Percentiles rank a stretch among this genome's conserved stretches.
phyloP scores from a whole-genome alignment of 2,329 filamentous ascomycete species.

The Trichoderma lentiforme region DNA sequence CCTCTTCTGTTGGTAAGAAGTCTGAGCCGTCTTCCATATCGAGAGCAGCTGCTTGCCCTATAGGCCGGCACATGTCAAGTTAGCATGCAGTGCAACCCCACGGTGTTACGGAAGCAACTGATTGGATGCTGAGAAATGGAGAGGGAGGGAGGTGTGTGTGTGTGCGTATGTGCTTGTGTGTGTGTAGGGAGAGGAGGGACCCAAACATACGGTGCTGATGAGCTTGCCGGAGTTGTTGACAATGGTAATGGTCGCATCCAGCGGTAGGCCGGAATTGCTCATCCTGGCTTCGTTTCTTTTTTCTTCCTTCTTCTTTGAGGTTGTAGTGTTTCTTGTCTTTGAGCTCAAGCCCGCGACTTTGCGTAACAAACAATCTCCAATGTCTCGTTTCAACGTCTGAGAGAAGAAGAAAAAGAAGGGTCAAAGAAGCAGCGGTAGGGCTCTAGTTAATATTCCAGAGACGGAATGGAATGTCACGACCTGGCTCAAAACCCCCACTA shows the following conservation, averaged over 20 bases:
- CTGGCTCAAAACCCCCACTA: conserved; percentile 10
- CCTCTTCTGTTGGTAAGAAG: conserved; percentile 84
- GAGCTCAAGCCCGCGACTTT: not conserved
- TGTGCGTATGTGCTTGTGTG: not conserved
- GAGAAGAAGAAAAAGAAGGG: not conserved
- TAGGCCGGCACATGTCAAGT: not conserved
- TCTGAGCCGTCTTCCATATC: conserved; percentile 89
- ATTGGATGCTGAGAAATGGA: not conserved
- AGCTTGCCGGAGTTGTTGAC: conserved; percentile 90
- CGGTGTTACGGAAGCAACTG: conserved; percentile 14
- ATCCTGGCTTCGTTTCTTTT: not conserved
- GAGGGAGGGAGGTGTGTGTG: not conserved
- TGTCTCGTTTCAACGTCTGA: not conserved
- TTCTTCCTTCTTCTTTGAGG: not conserved
- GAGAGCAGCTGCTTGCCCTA: conserved; percentile 86
- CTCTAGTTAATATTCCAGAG: not conserved
- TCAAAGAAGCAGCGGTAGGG: not conserved
- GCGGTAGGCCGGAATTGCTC: conserved; percentile 33
- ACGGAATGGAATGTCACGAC: conserved; percentile 1
- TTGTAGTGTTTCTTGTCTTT: not conserved
- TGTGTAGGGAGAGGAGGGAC: not conserved
- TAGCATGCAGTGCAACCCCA: conserved; percentile 3
- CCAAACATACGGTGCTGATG: conserved; percentile 71
- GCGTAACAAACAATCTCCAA: not conserved
- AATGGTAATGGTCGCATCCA: conserved; percentile 75